Base-by-base conservation (phyloP, 2,329 filamentous ascomycete genomes). In the Colletotrichum sp. region DNA sequence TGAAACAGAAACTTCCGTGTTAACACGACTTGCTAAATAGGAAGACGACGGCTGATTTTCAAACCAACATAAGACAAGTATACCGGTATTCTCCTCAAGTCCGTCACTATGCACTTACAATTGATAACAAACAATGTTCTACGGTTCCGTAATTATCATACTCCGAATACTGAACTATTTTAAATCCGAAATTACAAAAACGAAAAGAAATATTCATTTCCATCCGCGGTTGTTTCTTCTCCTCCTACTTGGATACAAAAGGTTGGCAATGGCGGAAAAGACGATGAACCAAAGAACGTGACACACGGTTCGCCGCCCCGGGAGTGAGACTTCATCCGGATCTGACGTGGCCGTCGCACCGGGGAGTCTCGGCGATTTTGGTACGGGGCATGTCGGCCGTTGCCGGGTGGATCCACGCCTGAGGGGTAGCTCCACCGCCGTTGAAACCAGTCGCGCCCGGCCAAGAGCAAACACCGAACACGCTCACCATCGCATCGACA, bases 321-420 rank as follows among this genome's bases (percentile, higher is more conserved):
- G 55, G 55, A 9, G 15, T 16, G 27, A 29, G 25, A 19, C 55
- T 5, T n/a, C 55, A 3, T 5, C 55, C 15, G 55, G 27, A 29
- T 52, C n/a, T 59, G 25, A 29, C 55, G 55, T 59, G 55, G 55
- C 55, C 27, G 55, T 29, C 9, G 15, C 55, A 59, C 55, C 55
- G 55, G 55, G 55, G 55, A 59, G 55, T 59, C 55, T 59, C 55
- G 55, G 55, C 55, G 22, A 19, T 16, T 59, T 19, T 6, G 55
- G 16, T 59, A 59, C 55, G 55, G 55, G 55, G 55, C 55, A 16
- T 59, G 55, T 59, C 55, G 55, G 55, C 55, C 55, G 55, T 59
- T 59, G 55, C 25, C 55, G 55, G 55, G 25, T 59, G 55, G 55
- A 29, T 29, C 25, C 55, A 52, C 55, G 55, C 22, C 55, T 59